Percentiles rank a stretch among this genome's conserved stretches.
Evolutionary conservation across 768 basidiomycete species (phyloP).

Genomic region (Imleria badia): DNA sequence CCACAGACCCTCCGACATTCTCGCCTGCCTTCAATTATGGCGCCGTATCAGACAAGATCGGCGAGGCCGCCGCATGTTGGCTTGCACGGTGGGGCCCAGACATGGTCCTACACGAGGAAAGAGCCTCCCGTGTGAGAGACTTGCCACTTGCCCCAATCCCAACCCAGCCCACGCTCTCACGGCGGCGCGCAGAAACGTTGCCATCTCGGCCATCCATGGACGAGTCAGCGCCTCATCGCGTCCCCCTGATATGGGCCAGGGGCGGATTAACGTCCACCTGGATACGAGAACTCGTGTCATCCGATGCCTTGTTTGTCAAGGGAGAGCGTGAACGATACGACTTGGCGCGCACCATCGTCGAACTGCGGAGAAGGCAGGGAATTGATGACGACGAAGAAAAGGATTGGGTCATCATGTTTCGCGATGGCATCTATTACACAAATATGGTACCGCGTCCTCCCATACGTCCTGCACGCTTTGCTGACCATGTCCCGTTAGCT

Average conservation of each 20-base stretch:
- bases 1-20: constrained; percentile 13
- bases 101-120: constrained; percentile 65
- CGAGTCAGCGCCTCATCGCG: constrained; percentile 16
- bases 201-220: constrained; percentile 21
- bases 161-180: constrained; percentile 13
- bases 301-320: constrained; percentile 77
- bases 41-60: constrained; percentile 87
- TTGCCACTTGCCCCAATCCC: constrained; percentile 17
- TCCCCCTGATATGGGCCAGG: constrained; percentile 68
- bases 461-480: neutral
- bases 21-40: constrained; percentile 70
- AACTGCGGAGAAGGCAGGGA: constrained; percentile 61
- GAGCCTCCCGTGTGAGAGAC: constrained; percentile 17
- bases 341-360: constrained; percentile 71
- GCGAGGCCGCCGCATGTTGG: constrained; percentile 88
- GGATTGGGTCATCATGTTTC: constrained; percentile 70
- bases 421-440: constrained; percentile 75
- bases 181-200: constrained; percentile 33
- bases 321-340: constrained; percentile 81
- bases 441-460: constrained; percentile 64
- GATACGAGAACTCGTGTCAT: constrained; percentile 70
- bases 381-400: constrained; percentile 62
- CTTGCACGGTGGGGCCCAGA: constrained; percentile 83
- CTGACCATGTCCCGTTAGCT: constrained; percentile 43
- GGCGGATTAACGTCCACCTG: constrained; percentile 73